A percentile compares a stretch with the other conserved stretches of the same genome.
Evolutionary conservation across 768 basidiomycete species (phyloP).

Genomic region (Inosperma sp.): DNA sequence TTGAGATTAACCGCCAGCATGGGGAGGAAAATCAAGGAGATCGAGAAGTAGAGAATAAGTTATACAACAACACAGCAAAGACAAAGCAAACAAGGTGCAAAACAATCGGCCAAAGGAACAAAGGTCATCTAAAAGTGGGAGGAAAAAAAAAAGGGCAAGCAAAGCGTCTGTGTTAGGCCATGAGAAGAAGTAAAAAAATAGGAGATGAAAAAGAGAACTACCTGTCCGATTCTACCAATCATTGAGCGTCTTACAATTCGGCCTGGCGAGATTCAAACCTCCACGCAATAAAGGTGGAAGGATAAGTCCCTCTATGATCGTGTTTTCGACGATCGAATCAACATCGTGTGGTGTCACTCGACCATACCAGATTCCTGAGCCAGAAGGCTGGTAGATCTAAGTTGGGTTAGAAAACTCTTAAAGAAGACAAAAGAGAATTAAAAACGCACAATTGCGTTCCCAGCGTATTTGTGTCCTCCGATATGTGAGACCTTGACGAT

Average conservation of each 20-base stretch:
- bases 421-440: conserved; percentile 6
- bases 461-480: conserved; percentile 91
- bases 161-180: neutral
- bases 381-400: conserved; percentile 83
- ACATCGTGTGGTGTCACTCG: conserved; percentile 89
- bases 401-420: neutral
- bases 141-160: too few species aligned
- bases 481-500: conserved; percentile 87
- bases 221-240: conserved; percentile 53
- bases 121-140: too few species aligned
- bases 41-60: too few species aligned
- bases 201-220: neutral
- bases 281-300: conserved; percentile 83
- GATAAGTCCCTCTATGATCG: conserved; percentile 79
- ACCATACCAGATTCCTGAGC: conserved; percentile 89
- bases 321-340: conserved; percentile 79
- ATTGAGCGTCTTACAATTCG: conserved; percentile 61
- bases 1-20: too few species aligned
- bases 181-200: neutral
- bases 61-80: too few species aligned
- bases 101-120: too few species aligned
- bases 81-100: too few species aligned
- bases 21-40: too few species aligned
- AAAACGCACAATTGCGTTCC: conserved; percentile 78
- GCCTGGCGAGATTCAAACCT: conserved; percentile 71